A percentile compares a stretch with the other conserved stretches of the same genome.
phyloP scores from a whole-genome alignment of 192 early-diverging fungal genomes.

The Diversispora epigaea region DNA sequence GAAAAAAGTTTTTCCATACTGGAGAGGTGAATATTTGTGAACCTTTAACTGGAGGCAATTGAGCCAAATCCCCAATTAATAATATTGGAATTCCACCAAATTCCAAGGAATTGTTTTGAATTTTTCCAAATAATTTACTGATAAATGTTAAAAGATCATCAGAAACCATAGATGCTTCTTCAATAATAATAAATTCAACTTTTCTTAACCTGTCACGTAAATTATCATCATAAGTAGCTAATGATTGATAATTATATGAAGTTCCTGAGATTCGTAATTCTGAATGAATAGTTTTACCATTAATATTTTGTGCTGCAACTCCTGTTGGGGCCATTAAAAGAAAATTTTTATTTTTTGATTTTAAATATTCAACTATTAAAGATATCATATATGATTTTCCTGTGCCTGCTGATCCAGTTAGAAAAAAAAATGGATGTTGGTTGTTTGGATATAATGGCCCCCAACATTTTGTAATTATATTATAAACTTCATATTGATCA shows the following conservation, averaged over 20 bases:
- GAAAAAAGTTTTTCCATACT: too few relatives aligned
- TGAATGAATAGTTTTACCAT: constrained; percentile 5
- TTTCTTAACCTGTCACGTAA: not conserved
- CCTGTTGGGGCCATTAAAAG: not conserved
- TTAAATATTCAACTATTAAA: too few relatives aligned
- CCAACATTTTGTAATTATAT: too few relatives aligned
- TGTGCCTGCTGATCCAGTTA: not conserved
- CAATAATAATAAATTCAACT: not conserved
- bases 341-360: not conserved
- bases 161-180: not conserved
- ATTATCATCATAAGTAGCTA: not conserved
- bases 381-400: too few relatives aligned
- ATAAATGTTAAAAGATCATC: not conserved
- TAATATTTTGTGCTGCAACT: constrained; percentile 1
- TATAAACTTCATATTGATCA: too few relatives aligned
- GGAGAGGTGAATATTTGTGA: too few relatives aligned
- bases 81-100: not conserved
- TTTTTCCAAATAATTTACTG: not conserved
- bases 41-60: not conserved
- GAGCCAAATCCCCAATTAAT: not conserved
- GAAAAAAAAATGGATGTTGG: not conserved
- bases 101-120: not conserved
- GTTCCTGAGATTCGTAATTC: not conserved
- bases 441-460: too few relatives aligned
- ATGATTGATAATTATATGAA: not conserved